Conservation (phyloP, 805 yeast genomes). For the Sugiyamaella marilandica region DNA sequence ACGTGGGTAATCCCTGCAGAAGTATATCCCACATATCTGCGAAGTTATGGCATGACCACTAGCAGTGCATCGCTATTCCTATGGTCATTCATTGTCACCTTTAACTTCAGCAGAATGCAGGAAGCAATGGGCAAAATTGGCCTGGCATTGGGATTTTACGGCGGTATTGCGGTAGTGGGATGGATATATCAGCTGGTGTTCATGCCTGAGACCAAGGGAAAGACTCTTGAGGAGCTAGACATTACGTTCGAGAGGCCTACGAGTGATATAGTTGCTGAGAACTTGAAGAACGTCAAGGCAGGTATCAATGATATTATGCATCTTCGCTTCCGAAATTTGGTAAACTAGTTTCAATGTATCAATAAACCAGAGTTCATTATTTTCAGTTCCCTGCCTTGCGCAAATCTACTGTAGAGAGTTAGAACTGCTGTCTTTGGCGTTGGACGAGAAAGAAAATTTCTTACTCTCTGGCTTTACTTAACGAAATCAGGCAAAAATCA, state of each 20-base stretch:
- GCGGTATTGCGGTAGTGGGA: constrained; percentile 59
- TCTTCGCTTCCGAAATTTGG: constrained; percentile 5
- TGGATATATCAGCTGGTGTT: constrained; percentile 38
- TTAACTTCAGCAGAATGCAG: constrained; percentile 56
- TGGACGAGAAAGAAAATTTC: too few species aligned
- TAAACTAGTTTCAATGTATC: background rate
- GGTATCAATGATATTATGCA: constrained; percentile 7
- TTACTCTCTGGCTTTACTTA: too few species aligned
- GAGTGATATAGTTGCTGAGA: constrained; percentile 31
- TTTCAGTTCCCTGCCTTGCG: too few species aligned
- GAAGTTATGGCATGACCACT: constrained; percentile 64
- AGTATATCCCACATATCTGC: constrained; percentile 52
- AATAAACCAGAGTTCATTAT: background rate
- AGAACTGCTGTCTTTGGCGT: too few species aligned
- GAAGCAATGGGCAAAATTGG: constrained; percentile 57
- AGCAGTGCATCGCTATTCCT: constrained; percentile 52
- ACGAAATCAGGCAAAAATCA: too few species aligned
- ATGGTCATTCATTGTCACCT: constrained; percentile 61
- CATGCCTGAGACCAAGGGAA: constrained; percentile 68
- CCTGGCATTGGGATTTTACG: constrained; percentile 60
- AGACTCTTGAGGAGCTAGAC: constrained; percentile 66
- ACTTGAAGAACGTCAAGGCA: constrained; percentile 24
- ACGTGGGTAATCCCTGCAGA: constrained; percentile 70
- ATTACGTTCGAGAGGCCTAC: constrained; percentile 53
- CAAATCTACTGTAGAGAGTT: too few species aligned